These are phyloP conservation scores for Thelonectria blattea DNA, from an alignment of 2,329 filamentous ascomycete species.

Conservation along the genomic window DNA sequence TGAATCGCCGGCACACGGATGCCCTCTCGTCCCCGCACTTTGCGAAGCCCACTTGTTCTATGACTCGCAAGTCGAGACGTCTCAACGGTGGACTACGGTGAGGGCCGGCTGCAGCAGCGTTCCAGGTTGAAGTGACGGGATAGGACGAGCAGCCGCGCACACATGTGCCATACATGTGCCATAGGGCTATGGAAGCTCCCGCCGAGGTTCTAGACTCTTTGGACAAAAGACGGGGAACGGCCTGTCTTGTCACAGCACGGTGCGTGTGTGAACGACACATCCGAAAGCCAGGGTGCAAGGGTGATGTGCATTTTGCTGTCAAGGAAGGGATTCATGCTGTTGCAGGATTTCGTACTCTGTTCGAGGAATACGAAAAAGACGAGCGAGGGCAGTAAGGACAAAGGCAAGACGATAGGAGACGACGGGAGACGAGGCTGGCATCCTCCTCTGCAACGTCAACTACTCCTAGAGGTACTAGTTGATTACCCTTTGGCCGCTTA, in stretches of 20 bases:
- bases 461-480: no score
- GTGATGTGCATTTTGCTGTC: not conserved
- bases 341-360: not conserved
- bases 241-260: not conserved
- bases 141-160: not conserved
- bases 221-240: not conserved
- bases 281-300: not conserved
- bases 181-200: conserved; percentile 14
- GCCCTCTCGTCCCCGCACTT: not conserved
- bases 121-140: not conserved
- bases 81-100: not conserved
- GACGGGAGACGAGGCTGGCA: no score
- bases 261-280: not conserved
- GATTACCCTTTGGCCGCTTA: no score
- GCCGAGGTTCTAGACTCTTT: conserved; percentile 9
- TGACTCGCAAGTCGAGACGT: no score
- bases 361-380: not conserved
- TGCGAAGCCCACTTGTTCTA: not conserved
- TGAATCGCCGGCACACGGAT: not conserved
- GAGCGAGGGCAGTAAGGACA: no score
- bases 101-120: not conserved
- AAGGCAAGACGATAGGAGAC: no score
- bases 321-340: not conserved
- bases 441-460: no score
- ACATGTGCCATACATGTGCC: not conserved